phyloP scores from a whole-genome alignment of 306 rosid genomes.

The Cucurbita argyrosperma region DNA sequence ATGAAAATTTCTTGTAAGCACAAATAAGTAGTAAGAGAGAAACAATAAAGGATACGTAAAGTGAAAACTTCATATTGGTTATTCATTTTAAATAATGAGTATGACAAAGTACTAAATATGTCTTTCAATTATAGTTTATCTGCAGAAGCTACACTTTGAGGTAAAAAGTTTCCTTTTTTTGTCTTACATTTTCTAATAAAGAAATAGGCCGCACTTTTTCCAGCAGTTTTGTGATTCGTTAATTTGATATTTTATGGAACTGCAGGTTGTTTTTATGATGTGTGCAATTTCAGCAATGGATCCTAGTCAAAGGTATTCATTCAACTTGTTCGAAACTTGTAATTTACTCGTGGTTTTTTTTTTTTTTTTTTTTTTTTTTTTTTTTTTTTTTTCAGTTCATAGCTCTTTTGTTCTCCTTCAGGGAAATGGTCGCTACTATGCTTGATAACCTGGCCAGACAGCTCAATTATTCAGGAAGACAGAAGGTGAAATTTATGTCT shows the following conservation, averaged over 20 bases:
- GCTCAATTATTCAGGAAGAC: constrained; percentile 54
- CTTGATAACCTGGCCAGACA: constrained; percentile 58
- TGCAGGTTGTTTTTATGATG: constrained; percentile 88
- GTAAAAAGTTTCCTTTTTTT: neutral
- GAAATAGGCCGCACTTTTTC: neutral
- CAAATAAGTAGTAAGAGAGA: neutral
- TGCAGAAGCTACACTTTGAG: neutral
- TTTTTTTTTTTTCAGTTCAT: constrained; percentile 7
- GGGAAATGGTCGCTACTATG: constrained; percentile 50
- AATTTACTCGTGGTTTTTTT: neutral
- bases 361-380: constrained; percentile 11
- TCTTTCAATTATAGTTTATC: neutral
- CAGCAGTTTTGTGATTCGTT: constrained; percentile 3
- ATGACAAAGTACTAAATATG: neutral
- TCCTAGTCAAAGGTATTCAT: constrained; percentile 65
- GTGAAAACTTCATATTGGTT: neutral
- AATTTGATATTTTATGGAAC: constrained; percentile 8
- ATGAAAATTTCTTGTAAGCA: neutral
- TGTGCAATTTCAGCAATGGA: constrained; percentile 74
- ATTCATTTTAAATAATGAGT: neutral
- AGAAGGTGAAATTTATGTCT: constrained; percentile 35
- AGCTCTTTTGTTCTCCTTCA: constrained; percentile 10
- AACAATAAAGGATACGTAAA: neutral
- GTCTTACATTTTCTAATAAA: neutral
- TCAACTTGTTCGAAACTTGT: constrained; percentile 4